These are phyloP conservation scores for Tylopilus plumbeoviolaceoides DNA, from an alignment of 768 basidiomycete genomes.

Conservation along the genomic window DNA sequence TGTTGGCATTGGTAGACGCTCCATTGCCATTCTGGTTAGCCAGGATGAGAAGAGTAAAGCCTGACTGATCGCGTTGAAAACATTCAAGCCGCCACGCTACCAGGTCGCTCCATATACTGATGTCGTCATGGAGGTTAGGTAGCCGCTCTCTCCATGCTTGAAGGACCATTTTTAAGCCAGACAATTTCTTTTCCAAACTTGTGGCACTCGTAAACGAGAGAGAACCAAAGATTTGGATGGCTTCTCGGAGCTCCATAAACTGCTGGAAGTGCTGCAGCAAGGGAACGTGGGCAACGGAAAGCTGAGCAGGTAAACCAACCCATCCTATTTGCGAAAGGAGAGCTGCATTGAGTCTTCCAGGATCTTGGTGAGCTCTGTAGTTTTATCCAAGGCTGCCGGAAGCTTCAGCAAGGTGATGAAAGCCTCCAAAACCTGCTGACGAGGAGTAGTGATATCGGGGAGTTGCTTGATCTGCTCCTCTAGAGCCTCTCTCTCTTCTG, in stretches of 20 bases:
- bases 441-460: too few relatives aligned
- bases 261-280: slow-evolving; percentile 98
- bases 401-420: slow-evolving; percentile 87
- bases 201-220: slow-evolving; percentile 79
- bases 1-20: slow-evolving; percentile 59
- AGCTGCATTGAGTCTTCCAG: slow-evolving; percentile 97
- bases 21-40: slow-evolving; percentile 49
- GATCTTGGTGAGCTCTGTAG: slow-evolving; percentile 78
- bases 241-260: slow-evolving; percentile 95
- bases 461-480: slow-evolving; percentile 48
- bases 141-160: slow-evolving; percentile 96
- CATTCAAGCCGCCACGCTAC: slow-evolving; percentile 98
- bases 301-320: slow-evolving; percentile 79
- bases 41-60: slow-evolving; percentile 84
- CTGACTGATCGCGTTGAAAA: slow-evolving; percentile 95
- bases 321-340: slow-evolving; percentile 96
- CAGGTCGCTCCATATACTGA: slow-evolving; percentile 98
- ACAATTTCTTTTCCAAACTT: slow-evolving; percentile 93
- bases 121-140: slow-evolving; percentile 94
- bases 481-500: slow-evolving; percentile 67
- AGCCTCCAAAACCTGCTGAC: slow-evolving; percentile 41
- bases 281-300: slow-evolving; percentile 90
- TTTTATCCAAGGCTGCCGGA: slow-evolving; percentile 79
- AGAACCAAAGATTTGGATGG: slow-evolving; percentile 89
- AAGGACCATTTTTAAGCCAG: slow-evolving; percentile 92